Percentiles rank a stretch among this genome's conserved stretches.
Evolutionary conservation across 345 rosid species (phyloP).

Genomic region (Salix arbutifolia): DNA sequence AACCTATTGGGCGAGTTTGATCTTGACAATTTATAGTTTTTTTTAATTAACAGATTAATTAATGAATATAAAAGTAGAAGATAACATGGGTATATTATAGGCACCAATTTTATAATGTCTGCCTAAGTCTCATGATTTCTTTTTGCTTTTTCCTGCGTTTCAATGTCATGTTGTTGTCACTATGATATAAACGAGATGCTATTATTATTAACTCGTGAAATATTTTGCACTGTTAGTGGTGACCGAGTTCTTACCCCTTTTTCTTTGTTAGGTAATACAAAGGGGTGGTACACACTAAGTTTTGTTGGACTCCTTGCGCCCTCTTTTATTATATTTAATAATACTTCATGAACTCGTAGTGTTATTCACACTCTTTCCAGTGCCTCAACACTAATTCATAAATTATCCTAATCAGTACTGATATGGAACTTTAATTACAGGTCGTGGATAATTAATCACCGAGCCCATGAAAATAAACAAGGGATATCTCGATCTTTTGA

Average conservation of each 20-base stretch:
- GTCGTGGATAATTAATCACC: slow-evolving; percentile 3
- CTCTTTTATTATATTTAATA: slow-evolving; percentile 10
- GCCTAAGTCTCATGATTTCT: too few relatives aligned
- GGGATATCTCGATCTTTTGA: neutral
- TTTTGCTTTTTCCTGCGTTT: neutral
- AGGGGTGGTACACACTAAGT: slow-evolving; percentile 23
- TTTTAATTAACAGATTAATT: too few relatives aligned
- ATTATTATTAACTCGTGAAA: neutral
- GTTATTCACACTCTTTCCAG: slow-evolving; percentile 1
- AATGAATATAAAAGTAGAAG: too few relatives aligned
- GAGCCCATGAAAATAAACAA: neutral
- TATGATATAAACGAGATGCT: slow-evolving; percentile 3
- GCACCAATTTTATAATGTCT: too few relatives aligned
- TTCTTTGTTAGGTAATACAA: neutral
- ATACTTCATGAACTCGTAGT: neutral
- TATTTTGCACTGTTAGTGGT: slow-evolving; percentile 19
- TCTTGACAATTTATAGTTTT: too few relatives aligned
- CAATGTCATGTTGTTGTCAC: slow-evolving; percentile 23
- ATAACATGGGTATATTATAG: too few relatives aligned
- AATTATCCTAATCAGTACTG: neutral
- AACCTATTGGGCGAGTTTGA: too few relatives aligned
- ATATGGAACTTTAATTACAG: neutral
- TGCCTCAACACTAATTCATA: neutral
- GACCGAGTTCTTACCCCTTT: slow-evolving; percentile 9
- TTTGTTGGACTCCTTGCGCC: slow-evolving; percentile 23